Base-by-base conservation (phyloP, 1,139 yeast genomes). In the Magnusiomyces sp. region DNA sequence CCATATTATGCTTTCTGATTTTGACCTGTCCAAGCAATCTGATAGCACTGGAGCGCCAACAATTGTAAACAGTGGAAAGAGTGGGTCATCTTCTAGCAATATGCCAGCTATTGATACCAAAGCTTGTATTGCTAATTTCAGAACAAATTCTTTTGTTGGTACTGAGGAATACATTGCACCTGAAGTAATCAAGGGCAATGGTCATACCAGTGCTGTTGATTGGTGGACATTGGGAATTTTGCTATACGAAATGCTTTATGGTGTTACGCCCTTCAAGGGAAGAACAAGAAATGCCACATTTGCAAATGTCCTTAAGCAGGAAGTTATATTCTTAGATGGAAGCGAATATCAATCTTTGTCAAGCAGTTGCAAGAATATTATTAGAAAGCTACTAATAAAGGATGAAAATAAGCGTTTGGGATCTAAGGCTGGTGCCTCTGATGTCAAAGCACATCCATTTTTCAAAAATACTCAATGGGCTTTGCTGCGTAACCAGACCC, bases 141-240 rank as follows among this genome's bases (percentile, higher is more conserved):
- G 97, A 61, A 92, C 98, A 2, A 94, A 92, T 64, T 89, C 97
- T 1, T 92, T 92, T 73, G 98, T 92, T 31, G 98, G 98, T 1
- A 92, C 98, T 0, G 98, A 92, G 62, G 98, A 92, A 64, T 92
- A 92, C 64, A 89, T 92, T 60, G 98, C 98, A 0, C 98, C 98
- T 0, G 98, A 92, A 64, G 98, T 92, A 9, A 92, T 92, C 53
- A 74, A 95, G 61, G 97, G 98, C 2, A 87, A 90, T 58, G 98
- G 98, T 1, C 98, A 92, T 62, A 92, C 97, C 0, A 84, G 92
- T 23, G 96, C 97, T 0, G 98, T 92, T 16, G 98, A 92, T 67
- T 92, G 98, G 98, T 92, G 98, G 98, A 92, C 98, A 0, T 71
- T 92, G 55, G 98, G 98, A 1, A 89, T 92, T 37, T 75, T 92